These are phyloP conservation scores for Pleurotus tuber-regium DNA, from an alignment of 768 basidiomycete genomes.

Conservation along the genomic window DNA sequence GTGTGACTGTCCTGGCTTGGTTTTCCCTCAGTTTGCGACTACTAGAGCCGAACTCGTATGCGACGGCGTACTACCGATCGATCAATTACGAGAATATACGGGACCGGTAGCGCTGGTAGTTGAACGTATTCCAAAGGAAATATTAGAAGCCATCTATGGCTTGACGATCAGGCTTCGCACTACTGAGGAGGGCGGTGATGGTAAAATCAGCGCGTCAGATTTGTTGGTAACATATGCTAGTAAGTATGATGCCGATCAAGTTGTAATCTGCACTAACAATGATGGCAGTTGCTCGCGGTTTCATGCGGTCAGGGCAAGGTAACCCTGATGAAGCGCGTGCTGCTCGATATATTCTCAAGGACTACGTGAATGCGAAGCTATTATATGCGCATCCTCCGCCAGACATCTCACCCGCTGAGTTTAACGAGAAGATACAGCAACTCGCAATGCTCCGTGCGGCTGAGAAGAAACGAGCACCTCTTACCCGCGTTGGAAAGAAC, in stretches of 20 bases:
- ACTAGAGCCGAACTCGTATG: slow-evolving; percentile 96
- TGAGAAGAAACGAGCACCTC: slow-evolving; percentile 88
- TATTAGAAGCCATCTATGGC: slow-evolving; percentile 91
- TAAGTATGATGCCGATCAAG: slow-evolving; percentile 39
- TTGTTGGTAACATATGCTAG: slow-evolving; percentile 90
- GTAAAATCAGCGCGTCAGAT: slow-evolving; percentile 70
- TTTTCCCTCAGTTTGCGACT: slow-evolving; percentile 97
- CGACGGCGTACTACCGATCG: slow-evolving; percentile 95
- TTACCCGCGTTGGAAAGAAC: slow-evolving; percentile 79
- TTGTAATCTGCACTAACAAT: slow-evolving; percentile 12
- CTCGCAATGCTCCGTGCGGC: slow-evolving; percentile 54
- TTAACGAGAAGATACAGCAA: slow-evolving; percentile 72
- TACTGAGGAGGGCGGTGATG: slow-evolving; percentile 84
- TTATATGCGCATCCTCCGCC: slow-evolving; percentile 93
- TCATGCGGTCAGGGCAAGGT: slow-evolving; percentile 89
- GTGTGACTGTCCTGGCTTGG: slow-evolving; percentile 97
- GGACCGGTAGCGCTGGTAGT: slow-evolving; percentile 80
- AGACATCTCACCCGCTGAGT: slow-evolving; percentile 55
- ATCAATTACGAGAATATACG: slow-evolving; percentile 92
- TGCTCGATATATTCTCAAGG: slow-evolving; percentile 90
- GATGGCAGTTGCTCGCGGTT: slow-evolving; percentile 82
- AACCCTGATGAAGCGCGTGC: slow-evolving; percentile 97
- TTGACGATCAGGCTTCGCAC: slow-evolving; percentile 63
- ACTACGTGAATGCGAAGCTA: slow-evolving; percentile 94
- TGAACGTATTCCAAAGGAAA: slow-evolving; percentile 73